Percentiles rank a stretch among this genome's conserved stretches.
These are phyloP conservation scores for Deinandra increscens DNA, from an alignment of 129 eudicot genomes.

Conservation along the genomic window DNA sequence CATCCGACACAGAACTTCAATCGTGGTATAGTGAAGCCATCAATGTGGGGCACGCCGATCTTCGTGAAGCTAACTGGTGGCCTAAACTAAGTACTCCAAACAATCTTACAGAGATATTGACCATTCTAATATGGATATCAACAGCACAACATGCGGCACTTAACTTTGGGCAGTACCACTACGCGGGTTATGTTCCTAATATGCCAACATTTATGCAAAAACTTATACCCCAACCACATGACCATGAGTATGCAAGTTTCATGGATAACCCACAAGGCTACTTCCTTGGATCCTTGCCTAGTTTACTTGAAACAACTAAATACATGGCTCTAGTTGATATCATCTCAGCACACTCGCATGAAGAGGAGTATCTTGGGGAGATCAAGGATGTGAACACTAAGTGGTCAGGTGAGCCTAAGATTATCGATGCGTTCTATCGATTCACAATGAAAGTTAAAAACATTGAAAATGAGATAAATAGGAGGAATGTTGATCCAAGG, in stretches of 20 bases:
- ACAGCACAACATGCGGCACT: constrained; percentile 49
- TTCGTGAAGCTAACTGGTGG: constrained; percentile 75
- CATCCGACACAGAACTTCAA: constrained; percentile 69
- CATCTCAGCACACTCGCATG: constrained; percentile 6
- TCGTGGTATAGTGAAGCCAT: constrained; percentile 85
- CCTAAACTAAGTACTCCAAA: constrained; percentile 55
- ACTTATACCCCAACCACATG: constrained; percentile 13
- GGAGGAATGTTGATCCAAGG: constrained; percentile 46
- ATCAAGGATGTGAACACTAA: constrained; percentile 30
- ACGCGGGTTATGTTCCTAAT: constrained; percentile 84
- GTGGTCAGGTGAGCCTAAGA: constrained; percentile 44
- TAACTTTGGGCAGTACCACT: constrained; percentile 76
- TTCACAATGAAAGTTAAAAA: constrained; percentile 57
- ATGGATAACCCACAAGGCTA: constrained; percentile 5
- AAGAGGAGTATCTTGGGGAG: constrained; percentile 8
- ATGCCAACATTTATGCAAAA: constrained; percentile 44
- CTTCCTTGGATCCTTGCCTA: constrained; percentile 6
- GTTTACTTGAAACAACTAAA: background rate
- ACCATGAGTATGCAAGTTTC: background rate
- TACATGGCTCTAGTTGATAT: constrained; percentile 6
- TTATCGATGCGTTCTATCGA: constrained; percentile 52
- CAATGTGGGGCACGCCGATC: constrained; percentile 80
- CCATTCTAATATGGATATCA: constrained; percentile 75
- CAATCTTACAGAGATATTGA: constrained; percentile 54
- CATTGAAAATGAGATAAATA: constrained; percentile 68